A percentile compares a stretch with the other conserved stretches of the same genome.
Evolutionary conservation across 352 stramenopile species (phyloP).

Genomic region (Phytophthora kernoviae): DNA sequence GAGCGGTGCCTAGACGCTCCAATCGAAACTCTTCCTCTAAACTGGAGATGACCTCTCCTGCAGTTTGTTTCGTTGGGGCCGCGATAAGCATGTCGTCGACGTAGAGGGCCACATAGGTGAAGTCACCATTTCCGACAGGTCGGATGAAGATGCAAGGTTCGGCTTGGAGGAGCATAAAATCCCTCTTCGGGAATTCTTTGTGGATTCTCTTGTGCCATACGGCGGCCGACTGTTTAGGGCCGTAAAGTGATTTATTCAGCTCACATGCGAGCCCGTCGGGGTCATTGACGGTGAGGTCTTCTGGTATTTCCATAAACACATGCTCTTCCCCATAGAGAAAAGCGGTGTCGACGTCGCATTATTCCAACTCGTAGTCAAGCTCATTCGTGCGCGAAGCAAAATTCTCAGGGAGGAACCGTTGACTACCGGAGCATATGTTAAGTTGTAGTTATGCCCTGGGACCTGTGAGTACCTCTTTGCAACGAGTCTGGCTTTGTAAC

Average conservation of each 20-base stretch:
- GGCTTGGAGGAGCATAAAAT: background rate
- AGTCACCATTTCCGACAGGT: background rate
- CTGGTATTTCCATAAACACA: background rate
- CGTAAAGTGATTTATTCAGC: background rate
- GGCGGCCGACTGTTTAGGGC: background rate
- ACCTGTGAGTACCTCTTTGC: background rate
- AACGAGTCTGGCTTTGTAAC: background rate
- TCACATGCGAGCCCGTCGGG: background rate
- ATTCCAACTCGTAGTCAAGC: background rate
- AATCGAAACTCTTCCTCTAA: background rate
- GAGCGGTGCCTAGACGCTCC: background rate
- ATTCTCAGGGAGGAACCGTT: background rate
- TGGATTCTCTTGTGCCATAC: background rate
- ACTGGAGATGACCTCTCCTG: background rate
- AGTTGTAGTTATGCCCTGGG: background rate
- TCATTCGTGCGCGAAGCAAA: background rate
- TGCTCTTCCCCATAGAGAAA: background rate
- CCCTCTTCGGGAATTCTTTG: background rate
- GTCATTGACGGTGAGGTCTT: background rate
- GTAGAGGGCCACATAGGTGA: background rate
- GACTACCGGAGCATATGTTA: background rate
- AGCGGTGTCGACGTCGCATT: background rate
- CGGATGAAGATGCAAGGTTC: background rate
- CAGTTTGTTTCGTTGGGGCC: background rate
- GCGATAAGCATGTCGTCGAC: background rate